Percentiles rank a stretch among this genome's conserved stretches.
phyloP scores from a whole-genome alignment of 1,284 basidiomycete genomes.

The Ceratobasidium sp. region DNA sequence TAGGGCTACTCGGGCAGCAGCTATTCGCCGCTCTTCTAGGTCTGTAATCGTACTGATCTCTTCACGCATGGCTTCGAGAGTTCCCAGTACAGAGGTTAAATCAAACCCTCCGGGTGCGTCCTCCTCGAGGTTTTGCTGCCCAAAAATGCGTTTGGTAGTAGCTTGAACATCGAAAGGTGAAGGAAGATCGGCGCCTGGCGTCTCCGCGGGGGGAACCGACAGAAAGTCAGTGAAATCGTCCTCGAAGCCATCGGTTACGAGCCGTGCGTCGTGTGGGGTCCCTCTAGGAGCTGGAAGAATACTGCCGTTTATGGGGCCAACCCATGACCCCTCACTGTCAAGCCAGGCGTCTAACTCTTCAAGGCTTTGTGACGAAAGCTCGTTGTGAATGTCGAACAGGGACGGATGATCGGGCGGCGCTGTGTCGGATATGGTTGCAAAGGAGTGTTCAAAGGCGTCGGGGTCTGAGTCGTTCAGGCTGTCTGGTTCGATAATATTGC shows the following conservation, averaged over 20 bases:
- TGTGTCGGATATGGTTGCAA: slow-evolving; percentile 31
- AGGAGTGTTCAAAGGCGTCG: slow-evolving; percentile 6
- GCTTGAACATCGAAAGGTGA: slow-evolving; percentile 63
- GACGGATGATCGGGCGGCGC: slow-evolving; percentile 21
- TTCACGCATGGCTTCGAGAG: slow-evolving; percentile 73
- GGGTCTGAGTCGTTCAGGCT: background rate
- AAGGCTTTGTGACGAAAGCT: slow-evolving; percentile 49
- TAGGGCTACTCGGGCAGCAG: slow-evolving; percentile 76
- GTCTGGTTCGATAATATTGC: background rate
- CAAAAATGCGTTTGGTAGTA: slow-evolving; percentile 68
- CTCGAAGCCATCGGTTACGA: slow-evolving; percentile 64
- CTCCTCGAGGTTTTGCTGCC: slow-evolving; percentile 47
- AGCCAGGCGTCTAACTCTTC: slow-evolving; percentile 71
- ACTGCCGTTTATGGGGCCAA: slow-evolving; percentile 29
- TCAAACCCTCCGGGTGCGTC: slow-evolving; percentile 66
- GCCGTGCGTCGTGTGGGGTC: slow-evolving; percentile 43
- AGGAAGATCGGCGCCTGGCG: slow-evolving; percentile 58
- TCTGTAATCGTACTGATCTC: slow-evolving; percentile 75
- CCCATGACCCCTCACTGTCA: slow-evolving; percentile 50
- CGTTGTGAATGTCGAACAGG: background rate
- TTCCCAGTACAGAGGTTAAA: slow-evolving; percentile 67
- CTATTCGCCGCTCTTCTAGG: slow-evolving; percentile 68
- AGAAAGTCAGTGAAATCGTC: slow-evolving; percentile 81
- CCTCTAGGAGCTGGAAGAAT: slow-evolving; percentile 10
- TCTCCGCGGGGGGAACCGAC: slow-evolving; percentile 59